phyloP scores from a whole-genome alignment of 225 moss, liverwort and hornwort species.

The Physcomitrellopsis africana region DNA sequence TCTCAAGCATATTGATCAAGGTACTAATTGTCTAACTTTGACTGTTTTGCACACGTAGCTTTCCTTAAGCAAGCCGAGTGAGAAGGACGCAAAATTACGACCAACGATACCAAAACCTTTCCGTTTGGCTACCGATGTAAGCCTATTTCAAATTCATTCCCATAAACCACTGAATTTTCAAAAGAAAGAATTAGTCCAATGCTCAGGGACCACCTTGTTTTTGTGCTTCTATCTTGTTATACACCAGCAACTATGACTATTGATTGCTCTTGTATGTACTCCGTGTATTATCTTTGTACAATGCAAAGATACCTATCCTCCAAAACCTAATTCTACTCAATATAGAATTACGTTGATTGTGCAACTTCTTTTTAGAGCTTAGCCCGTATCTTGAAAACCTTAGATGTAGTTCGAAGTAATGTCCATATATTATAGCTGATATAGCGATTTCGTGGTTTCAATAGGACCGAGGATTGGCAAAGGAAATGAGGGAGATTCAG shows the following conservation, averaged over 20 bases:
- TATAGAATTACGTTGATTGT: not conserved
- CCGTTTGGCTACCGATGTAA: conserved; percentile 71
- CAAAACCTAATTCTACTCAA: not conserved
- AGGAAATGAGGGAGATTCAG: conserved; percentile 61
- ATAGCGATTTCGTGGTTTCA: not conserved
- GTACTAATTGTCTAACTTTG: conserved; percentile 23
- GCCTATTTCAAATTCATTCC: conserved; percentile 22
- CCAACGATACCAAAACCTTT: conserved; percentile 70
- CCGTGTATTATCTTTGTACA: no score
- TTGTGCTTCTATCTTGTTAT: no score
- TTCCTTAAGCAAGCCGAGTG: conserved; percentile 41
- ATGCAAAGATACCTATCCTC: no score
- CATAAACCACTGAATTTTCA: not conserved
- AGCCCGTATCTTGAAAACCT: not conserved
- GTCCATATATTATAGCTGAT: not conserved
- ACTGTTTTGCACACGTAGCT: conserved; percentile 40
- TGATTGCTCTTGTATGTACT: no score
- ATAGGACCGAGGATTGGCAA: conserved; percentile 68
- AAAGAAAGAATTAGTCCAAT: not conserved
- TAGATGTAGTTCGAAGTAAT: not conserved
- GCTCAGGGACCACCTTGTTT: not conserved
- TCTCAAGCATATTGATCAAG: not conserved
- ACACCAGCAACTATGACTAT: no score
- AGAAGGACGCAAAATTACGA: conserved; percentile 37
- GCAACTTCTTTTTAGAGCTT: not conserved